phyloP scores from a whole-genome alignment of 305 asterid genomes.

The Fraxinus xanthoxyloides region DNA sequence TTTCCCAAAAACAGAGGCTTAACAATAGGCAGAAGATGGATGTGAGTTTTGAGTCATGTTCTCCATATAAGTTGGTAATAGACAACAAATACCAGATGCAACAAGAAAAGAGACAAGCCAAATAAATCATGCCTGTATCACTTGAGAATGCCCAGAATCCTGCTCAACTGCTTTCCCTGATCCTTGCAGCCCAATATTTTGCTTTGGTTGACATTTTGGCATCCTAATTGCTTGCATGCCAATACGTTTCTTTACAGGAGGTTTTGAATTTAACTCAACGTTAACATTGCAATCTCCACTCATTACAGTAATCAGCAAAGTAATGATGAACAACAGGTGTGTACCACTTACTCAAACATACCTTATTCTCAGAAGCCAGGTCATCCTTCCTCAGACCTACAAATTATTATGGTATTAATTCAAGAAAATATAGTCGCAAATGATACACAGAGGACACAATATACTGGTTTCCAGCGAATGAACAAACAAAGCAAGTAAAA shows the following conservation, averaged over 20 bases:
- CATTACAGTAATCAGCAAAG: slow-evolving; percentile 5
- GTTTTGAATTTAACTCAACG: slow-evolving; percentile 43
- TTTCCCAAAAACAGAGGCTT: too few relatives aligned
- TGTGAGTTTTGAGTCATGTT: not conserved
- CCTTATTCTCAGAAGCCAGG: slow-evolving; percentile 50
- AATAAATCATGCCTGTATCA: slow-evolving; percentile 33
- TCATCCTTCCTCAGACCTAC: slow-evolving; percentile 64
- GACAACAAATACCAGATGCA: not conserved
- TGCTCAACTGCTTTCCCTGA: slow-evolving; percentile 45
- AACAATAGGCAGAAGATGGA: not conserved
- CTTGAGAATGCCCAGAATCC: slow-evolving; percentile 49
- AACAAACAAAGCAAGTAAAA: slow-evolving; percentile 1
- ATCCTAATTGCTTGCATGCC: slow-evolving; percentile 35
- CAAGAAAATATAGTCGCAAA: slow-evolving; percentile 5
- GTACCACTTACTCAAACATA: slow-evolving; percentile 29
- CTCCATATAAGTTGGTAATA: not conserved
- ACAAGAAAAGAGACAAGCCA: not conserved
- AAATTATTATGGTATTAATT: slow-evolving; percentile 9
- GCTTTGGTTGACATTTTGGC: slow-evolving; percentile 55
- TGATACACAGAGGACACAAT: not conserved
- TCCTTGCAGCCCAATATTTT: slow-evolving; percentile 45
- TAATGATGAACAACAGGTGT: not conserved
- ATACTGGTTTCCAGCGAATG: slow-evolving; percentile 9
- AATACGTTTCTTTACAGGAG: slow-evolving; percentile 45
- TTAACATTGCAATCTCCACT: slow-evolving; percentile 20